phyloP scores from a whole-genome alignment of 108 stramenopile genomes.

The Skeletonema grethae region DNA sequence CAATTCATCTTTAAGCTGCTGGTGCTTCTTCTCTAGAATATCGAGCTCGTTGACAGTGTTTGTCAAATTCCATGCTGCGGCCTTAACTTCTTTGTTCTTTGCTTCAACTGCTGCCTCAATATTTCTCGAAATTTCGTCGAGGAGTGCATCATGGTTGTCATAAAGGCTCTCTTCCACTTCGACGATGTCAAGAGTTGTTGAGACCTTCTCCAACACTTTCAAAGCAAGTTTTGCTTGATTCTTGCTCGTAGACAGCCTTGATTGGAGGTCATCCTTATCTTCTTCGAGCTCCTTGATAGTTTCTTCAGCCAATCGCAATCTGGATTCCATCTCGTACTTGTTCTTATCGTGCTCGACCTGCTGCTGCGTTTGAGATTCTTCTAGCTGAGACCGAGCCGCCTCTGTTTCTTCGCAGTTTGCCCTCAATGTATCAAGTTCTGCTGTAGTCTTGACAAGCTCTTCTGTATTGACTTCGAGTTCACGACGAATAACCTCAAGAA shows the following conservation, averaged over 20 bases:
- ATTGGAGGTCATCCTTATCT: constrained; percentile 1
- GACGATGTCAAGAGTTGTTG: neutral
- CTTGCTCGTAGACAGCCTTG: neutral
- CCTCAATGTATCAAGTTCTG: constrained; percentile 1
- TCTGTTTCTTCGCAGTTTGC: constrained; percentile 12
- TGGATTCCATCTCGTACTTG: neutral
- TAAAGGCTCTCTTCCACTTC: neutral
- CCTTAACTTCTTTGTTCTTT: constrained; percentile 22
- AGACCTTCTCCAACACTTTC: neutral
- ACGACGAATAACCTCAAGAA: constrained; percentile 11
- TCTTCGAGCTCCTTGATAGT: constrained; percentile 3
- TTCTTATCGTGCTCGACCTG: neutral
- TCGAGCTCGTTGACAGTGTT: constrained; percentile 29
- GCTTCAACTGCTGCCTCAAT: neutral
- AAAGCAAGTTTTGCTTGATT: neutral
- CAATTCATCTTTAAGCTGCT: constrained; percentile 28
- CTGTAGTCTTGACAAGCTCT: constrained; percentile 12
- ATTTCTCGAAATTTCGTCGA: constrained; percentile 1
- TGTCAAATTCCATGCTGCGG: constrained; percentile 20
- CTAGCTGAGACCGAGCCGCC: neutral
- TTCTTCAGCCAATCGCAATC: neutral
- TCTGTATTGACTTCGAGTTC: constrained; percentile 13
- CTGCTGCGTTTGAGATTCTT: neutral
- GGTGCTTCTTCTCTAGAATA: constrained; percentile 30
- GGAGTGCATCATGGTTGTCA: constrained; percentile 5